phyloP scores from a whole-genome alignment of 352 stramenopile species.

The Phytopythium oedochilum region DNA sequence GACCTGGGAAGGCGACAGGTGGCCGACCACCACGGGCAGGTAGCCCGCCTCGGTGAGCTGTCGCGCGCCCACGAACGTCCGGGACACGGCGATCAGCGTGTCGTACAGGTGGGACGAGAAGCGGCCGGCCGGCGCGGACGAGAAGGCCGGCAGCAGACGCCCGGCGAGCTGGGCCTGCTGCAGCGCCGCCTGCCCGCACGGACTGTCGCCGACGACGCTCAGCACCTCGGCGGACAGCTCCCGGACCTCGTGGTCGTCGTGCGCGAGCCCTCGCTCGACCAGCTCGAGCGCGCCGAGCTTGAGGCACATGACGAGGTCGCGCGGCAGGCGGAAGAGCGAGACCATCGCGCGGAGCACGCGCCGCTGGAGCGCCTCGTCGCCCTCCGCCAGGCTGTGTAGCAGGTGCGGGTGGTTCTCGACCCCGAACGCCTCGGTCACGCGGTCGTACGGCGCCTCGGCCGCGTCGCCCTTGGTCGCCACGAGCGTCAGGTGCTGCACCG shows the following conservation, averaged over 20 bases:
- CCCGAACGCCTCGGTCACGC: slow-evolving; percentile 63
- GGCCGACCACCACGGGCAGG: slow-evolving; percentile 39
- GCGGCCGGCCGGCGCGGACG: slow-evolving; percentile 12
- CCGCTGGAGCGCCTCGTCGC: slow-evolving; percentile 39
- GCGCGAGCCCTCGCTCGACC: slow-evolving; percentile 26
- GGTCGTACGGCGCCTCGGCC: slow-evolving; percentile 47
- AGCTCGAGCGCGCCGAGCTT: slow-evolving; percentile 53
- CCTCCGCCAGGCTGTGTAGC: slow-evolving; percentile 50
- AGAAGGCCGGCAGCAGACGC: slow-evolving; percentile 45
- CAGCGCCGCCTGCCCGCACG: slow-evolving; percentile 31
- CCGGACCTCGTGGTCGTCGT: slow-evolving; percentile 35
- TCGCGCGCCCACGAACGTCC: slow-evolving; percentile 40
- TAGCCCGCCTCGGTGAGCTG: slow-evolving; percentile 45
- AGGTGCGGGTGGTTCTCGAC: slow-evolving; percentile 67
- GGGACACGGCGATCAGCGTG: slow-evolving; percentile 33
- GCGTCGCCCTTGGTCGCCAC: slow-evolving; percentile 47
- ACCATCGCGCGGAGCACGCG: slow-evolving; percentile 44
- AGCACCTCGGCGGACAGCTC: slow-evolving; percentile 48
- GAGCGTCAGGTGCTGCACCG: slow-evolving; percentile 51
- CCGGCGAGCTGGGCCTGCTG: slow-evolving; percentile 30
- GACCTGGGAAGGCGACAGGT: no score
- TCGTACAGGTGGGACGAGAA: slow-evolving; percentile 43
- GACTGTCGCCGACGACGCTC: slow-evolving; percentile 46
- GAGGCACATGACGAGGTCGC: slow-evolving; percentile 59
- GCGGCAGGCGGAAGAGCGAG: slow-evolving; percentile 51